Conservation (phyloP, 192 early-diverging fungal genomes). For the Rhizophagus prolifer region DNA sequence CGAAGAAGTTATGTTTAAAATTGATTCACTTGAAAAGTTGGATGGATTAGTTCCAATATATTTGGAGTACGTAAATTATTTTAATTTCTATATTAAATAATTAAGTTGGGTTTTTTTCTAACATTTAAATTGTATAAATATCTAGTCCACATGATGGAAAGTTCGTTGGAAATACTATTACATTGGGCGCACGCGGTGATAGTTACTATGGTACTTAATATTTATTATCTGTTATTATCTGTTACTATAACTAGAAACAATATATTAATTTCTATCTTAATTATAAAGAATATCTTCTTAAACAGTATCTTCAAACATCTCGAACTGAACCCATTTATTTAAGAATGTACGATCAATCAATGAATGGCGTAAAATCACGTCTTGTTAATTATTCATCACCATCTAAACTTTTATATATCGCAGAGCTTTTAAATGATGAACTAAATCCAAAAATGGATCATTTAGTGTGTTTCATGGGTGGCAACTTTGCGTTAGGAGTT, state of each 20-base stretch:
- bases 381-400: slow-evolving; percentile 59
- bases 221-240: background rate
- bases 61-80: slow-evolving; percentile 44
- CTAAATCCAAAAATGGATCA: slow-evolving; percentile 84
- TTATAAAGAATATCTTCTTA: slow-evolving; percentile 80
- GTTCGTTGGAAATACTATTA: slow-evolving; percentile 58
- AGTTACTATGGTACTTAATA: slow-evolving; percentile 79
- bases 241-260: background rate
- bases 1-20: slow-evolving; percentile 60
- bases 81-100: background rate
- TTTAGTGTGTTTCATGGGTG: slow-evolving; percentile 90
- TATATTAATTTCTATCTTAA: background rate
- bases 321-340: slow-evolving; percentile 61
- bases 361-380: slow-evolving; percentile 65
- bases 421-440: slow-evolving; percentile 48
- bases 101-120: background rate
- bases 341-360: slow-evolving; percentile 63
- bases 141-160: slow-evolving; percentile 52
- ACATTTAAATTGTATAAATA: background rate
- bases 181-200: slow-evolving; percentile 80
- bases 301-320: slow-evolving; percentile 80
- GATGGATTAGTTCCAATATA: slow-evolving; percentile 80
- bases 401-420: slow-evolving; percentile 61
- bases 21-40: slow-evolving; percentile 49
- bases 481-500: slow-evolving; percentile 75